Conservation (phyloP, 148 eudicot species). For the Camellia granthamiana region DNA sequence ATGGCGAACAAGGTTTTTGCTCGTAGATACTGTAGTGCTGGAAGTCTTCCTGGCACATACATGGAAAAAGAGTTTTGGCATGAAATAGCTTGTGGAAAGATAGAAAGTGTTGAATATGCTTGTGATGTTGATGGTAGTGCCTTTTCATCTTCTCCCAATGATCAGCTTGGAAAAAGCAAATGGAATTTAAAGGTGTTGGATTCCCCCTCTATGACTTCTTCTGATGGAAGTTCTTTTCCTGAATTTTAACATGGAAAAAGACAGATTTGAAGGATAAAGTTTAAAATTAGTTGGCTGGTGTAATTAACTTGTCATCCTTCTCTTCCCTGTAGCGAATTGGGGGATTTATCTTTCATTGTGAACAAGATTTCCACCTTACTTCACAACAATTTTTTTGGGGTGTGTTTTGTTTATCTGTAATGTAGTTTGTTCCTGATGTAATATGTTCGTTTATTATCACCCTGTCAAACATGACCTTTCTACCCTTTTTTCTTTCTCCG, state of each 20-base stretch:
- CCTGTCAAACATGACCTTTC: no score
- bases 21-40: conserved; percentile 82
- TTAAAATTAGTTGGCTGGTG: not conserved
- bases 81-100: conserved; percentile 90
- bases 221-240: not conserved
- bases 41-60: conserved; percentile 75
- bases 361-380: not conserved
- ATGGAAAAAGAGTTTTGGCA: conserved; percentile 99
- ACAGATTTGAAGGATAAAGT: not conserved
- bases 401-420: not conserved
- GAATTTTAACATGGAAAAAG: not conserved
- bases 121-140: conserved; percentile 99
- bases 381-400: not conserved
- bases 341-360: not conserved
- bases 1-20: conserved; percentile 94
- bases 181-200: conserved; percentile 87
- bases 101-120: conserved; percentile 97
- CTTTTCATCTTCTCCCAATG: conserved; percentile 83
- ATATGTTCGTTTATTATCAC: no score
- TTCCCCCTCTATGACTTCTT: conserved; percentile 9
- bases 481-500: not conserved
- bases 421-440: no score
- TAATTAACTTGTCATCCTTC: not conserved
- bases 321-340: not conserved
- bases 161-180: conserved; percentile 92